Base-by-base conservation (phyloP, 352 stramenopile genomes). In the Peronospora farinosa region DNA sequence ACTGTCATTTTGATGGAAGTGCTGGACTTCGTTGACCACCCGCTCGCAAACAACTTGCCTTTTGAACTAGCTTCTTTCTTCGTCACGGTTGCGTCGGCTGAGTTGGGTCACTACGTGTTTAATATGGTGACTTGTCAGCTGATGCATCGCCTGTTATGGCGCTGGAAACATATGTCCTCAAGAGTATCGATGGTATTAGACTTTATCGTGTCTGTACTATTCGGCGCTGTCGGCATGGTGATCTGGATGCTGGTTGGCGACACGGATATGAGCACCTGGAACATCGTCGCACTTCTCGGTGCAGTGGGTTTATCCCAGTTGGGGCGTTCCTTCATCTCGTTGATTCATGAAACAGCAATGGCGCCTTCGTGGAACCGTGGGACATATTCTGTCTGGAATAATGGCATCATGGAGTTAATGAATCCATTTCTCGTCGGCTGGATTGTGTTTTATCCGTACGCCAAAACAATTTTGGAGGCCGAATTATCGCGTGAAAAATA, bases 1-100 rank as follows among this genome's bases (percentile, higher is more conserved):
- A 61, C 76, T 7, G 48, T 69, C n/a, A 74, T 78, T n/a, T 70
- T 87, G 64, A 80, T 84, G 67, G 74, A 80, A 23, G 64, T 78
- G 10, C 58, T 69, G 0, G 74, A 84, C 47, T 74, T 83, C 32
- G 47, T 87, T 2, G 63, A 74, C 23, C 60, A 84, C 36, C 74
- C 74, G 2, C 31, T 63, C 21, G 59, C 73, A 1, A 46, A 50
- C 25, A 54, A 68, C 1, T 51, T 72, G 7, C 50, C 54, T 10
- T 60, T 65, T 44, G 50, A 78, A 12, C 54, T 85, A 23, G 65
- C 57, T 7, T 60, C 69, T 4, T 85, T 85, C 52, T 81, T 84
- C 44, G 31, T 81, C 47, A 62, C 66, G 7, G 60, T 81, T 6
- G 44, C 63, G 10, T 62, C 57, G 4, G 67, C 57, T 0, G 60